Conservation (phyloP, 164 flowering plant genomes). For the Houttuynia cordata region DNA sequence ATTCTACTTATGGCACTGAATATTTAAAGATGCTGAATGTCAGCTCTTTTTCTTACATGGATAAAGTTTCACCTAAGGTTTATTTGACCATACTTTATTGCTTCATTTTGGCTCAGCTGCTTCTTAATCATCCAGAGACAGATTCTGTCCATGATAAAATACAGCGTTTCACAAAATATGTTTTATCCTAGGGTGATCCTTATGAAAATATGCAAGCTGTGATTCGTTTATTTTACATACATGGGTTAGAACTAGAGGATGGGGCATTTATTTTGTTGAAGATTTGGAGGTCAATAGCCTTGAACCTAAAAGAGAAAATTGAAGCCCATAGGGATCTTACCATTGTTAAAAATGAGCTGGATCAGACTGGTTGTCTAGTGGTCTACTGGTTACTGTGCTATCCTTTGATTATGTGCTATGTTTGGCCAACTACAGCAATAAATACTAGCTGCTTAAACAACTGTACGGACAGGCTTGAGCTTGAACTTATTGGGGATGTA, state of each 20-base stretch:
- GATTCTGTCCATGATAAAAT: slow-evolving; percentile 16
- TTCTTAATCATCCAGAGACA: slow-evolving; percentile 2
- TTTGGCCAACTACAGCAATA: slow-evolving; percentile 2
- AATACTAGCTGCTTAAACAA: slow-evolving; percentile 7
- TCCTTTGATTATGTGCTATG: slow-evolving; percentile 34
- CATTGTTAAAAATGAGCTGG: slow-evolving; percentile 18
- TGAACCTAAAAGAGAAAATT: too few species aligned
- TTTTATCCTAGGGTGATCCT: slow-evolving; percentile 33
- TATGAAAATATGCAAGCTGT: too few species aligned
- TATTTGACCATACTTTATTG: slow-evolving; percentile 36
- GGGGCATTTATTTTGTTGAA: slow-evolving; percentile 17
- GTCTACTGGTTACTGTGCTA: slow-evolving; percentile 38
- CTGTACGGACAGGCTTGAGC: slow-evolving; percentile 14
- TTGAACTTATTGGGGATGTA: slow-evolving; percentile 24
- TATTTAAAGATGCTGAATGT: too few species aligned
- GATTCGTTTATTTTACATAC: slow-evolving; percentile 26
- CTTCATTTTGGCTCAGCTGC: slow-evolving; percentile 14
- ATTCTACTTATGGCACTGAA: slow-evolving; percentile 11
- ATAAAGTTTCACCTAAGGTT: slow-evolving; percentile 49
- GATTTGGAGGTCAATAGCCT: slow-evolving; percentile 55
- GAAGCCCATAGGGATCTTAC: slow-evolving; percentile 17
- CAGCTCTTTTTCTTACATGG: slow-evolving; percentile 24
- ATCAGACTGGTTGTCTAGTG: too few species aligned
- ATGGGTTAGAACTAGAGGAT: slow-evolving; percentile 1
- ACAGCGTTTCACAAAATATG: slow-evolving; percentile 17